Conservation (phyloP, 2,329 filamentous ascomycete species). For the Didymella pinodella region DNA sequence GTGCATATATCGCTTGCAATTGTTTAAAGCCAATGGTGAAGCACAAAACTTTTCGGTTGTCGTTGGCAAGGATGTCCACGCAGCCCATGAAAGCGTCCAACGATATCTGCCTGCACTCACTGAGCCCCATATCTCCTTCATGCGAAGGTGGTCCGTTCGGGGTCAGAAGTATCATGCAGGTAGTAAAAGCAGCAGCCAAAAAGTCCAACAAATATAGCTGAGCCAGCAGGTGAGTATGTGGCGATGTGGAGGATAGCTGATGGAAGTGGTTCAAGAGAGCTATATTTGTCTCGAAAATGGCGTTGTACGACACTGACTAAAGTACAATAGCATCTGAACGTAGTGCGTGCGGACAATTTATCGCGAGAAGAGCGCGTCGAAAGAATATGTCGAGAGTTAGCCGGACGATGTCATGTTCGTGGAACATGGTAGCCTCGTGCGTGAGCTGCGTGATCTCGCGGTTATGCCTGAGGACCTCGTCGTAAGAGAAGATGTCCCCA, state of each 20-base stretch:
- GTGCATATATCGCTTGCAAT: slow-evolving; percentile 18
- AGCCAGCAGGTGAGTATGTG: slow-evolving; percentile 24
- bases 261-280: slow-evolving; percentile 42
- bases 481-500: slow-evolving; percentile 26
- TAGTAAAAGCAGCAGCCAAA: slow-evolving; percentile 28
- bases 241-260: slow-evolving; percentile 30
- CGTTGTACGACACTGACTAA: slow-evolving; percentile 44
- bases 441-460: slow-evolving; percentile 22
- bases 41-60: slow-evolving; percentile 26
- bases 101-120: slow-evolving; percentile 26
- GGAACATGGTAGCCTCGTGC: slow-evolving; percentile 17
- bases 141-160: slow-evolving; percentile 12
- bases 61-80: slow-evolving; percentile 26
- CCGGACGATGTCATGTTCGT: slow-evolving; percentile 18
- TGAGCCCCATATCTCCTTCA: slow-evolving; percentile 9
- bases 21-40: slow-evolving; percentile 27
- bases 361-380: slow-evolving; percentile 35
- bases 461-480: slow-evolving; percentile 30
- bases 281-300: slow-evolving; percentile 42
- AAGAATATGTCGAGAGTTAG: slow-evolving; percentile 38
- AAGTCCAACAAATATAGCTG: slow-evolving; percentile 38
- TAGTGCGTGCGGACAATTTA: slow-evolving; percentile 39
- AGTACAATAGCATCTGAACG: slow-evolving; percentile 27
- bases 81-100: slow-evolving; percentile 26
- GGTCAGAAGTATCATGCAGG: slow-evolving; percentile 28